Conservation (phyloP, 345 rosid species). For the Eutrema heterophyllum region DNA sequence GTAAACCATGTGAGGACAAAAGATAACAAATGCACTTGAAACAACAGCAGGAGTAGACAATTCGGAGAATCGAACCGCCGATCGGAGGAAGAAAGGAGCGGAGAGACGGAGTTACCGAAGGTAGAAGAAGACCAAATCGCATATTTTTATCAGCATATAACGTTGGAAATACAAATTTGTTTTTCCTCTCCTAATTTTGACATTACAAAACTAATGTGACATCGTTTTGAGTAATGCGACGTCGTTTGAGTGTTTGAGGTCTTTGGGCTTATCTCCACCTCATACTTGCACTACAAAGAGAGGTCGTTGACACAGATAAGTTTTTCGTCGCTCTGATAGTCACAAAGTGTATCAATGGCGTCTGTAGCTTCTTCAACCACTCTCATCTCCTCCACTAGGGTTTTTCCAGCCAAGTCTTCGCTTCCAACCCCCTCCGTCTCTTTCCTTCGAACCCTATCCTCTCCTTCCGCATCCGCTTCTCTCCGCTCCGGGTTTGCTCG, state of each 20-base stretch:
- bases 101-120: conserved; percentile 26
- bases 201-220: background rate
- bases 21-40: conserved; percentile 4
- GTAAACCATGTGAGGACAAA: background rate
- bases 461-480: conserved; percentile 42
- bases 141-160: background rate
- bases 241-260: background rate
- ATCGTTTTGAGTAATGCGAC: background rate
- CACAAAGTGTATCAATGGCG: conserved; percentile 46
- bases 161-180: background rate
- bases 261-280: conserved; percentile 28
- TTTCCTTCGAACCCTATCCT: conserved; percentile 37
- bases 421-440: conserved; percentile 35
- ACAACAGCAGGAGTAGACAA: background rate
- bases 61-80: conserved; percentile 1
- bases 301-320: conserved; percentile 28
- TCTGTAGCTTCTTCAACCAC: conserved; percentile 60
- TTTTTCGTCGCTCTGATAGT: background rate
- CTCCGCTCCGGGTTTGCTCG: conserved; percentile 43
- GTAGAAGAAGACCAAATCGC: conserved; percentile 7
- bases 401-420: conserved; percentile 33
- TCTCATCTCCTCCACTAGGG: conserved; percentile 48
- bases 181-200: background rate
- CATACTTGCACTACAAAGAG: conserved; percentile 10
- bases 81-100: conserved; percentile 11